Base-by-base conservation (phyloP, 345 rosid genomes). In the Arabidopsis thaliana region DNA sequence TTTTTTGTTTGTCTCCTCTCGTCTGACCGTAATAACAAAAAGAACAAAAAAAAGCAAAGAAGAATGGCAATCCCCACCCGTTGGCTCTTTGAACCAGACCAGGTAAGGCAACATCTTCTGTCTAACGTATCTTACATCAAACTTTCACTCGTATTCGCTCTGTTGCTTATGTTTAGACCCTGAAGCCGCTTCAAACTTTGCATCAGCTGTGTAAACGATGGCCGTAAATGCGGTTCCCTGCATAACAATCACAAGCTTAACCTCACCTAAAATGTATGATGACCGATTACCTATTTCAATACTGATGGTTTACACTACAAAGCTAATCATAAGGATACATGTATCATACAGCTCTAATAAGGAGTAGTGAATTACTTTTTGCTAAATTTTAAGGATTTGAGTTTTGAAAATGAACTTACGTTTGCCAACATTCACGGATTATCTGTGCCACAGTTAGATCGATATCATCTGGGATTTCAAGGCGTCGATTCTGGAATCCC, bases 401-500 rank as follows among this genome's bases (percentile, higher is more conserved):
- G 50, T 22, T 72, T 22, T 8, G 59, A 58, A 46, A 49, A 44
- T 78, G 33, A 48, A 82, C 97, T 81, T 85, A 89, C 97, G 80
- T 85, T 83, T 87, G 93, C 97, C 97, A 95, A 67, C 97, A 95
- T 20, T 90, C 96, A 48, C 76, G 66, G 51, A 95, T 90, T 73
- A 91, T 91, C 79, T 90, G 89, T 13, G 97, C 91, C 65, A 90
- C 83, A 2, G 86, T 72, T 50, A 91, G 93, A 84, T 92, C 87
- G 5, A 87, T 79, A 56, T 87, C 84, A 56, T 78, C 85, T 24
- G 99, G 90, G 74, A 95, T 92, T 75, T 89, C 93, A 13, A 92
- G 96, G 25, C 88, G 97, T 48, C 96, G 83, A 74, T 95, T 85
- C 74, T 95, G 98, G 85, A 95, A 95, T 56, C 98, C 99, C 59